Conservation (phyloP, 352 stramenopile genomes). For the Phytophthora sp. region DNA sequence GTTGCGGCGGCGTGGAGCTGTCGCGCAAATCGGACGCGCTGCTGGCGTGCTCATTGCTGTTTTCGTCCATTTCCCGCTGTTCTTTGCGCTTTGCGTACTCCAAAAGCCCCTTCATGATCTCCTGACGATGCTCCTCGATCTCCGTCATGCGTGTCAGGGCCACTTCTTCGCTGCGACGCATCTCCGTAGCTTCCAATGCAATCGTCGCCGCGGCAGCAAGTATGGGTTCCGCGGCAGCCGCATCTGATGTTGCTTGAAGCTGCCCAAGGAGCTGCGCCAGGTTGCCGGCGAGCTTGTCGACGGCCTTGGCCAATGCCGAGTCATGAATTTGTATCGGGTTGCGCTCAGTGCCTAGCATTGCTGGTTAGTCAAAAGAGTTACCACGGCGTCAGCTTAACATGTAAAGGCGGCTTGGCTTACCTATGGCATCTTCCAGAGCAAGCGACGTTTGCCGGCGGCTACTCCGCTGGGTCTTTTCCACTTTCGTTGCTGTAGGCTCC, state of each 20-base stretch:
- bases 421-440: background rate
- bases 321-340: constrained; percentile 59
- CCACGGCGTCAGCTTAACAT: background rate
- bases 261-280: constrained; percentile 44
- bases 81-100: constrained; percentile 70
- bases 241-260: constrained; percentile 35
- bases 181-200: constrained; percentile 53
- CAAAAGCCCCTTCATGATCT: constrained; percentile 67
- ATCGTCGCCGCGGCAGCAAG: constrained; percentile 42
- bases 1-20: background rate
- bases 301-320: constrained; percentile 57
- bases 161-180: constrained; percentile 52
- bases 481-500: constrained; percentile 17
- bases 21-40: background rate
- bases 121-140: constrained; percentile 66
- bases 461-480: constrained; percentile 30
- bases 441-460: constrained; percentile 11
- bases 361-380: constrained; percentile 6
- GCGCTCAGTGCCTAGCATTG: constrained; percentile 8
- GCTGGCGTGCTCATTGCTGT: constrained; percentile 3
- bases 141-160: constrained; percentile 57
- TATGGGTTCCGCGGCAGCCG: constrained; percentile 26
- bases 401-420: constrained; percentile 1
- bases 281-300: constrained; percentile 66
- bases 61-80: constrained; percentile 13